These are phyloP conservation scores for Dorcoceras hygrometricum DNA, from an alignment of 257 asterid genomes.

Conservation along the genomic window DNA sequence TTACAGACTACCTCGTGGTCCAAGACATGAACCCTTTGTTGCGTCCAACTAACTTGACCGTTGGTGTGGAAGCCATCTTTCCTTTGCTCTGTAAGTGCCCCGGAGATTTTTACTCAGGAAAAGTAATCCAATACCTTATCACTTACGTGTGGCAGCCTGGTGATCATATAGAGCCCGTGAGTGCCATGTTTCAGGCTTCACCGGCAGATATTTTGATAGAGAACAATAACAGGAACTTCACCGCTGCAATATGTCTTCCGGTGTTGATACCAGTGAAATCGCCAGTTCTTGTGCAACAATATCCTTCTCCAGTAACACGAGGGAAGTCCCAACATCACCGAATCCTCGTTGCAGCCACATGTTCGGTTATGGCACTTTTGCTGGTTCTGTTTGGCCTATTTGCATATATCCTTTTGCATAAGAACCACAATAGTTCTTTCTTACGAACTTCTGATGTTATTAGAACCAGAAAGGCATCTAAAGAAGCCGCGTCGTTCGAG, in stretches of 20 bases:
- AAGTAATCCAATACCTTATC: slow-evolving; percentile 42
- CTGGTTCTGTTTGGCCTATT: slow-evolving; percentile 24
- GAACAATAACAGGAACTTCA: slow-evolving; percentile 58
- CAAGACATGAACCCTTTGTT: slow-evolving; percentile 52
- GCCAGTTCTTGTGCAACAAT: slow-evolving; percentile 40
- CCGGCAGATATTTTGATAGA: slow-evolving; percentile 38
- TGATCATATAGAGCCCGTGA: slow-evolving; percentile 46
- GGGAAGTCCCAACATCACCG: slow-evolving; percentile 31
- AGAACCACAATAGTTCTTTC: slow-evolving; percentile 35
- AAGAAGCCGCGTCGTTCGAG: slow-evolving; percentile 18
- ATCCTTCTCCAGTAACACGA: slow-evolving; percentile 27
- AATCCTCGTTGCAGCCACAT: slow-evolving; percentile 31
- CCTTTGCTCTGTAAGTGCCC: slow-evolving; percentile 78
- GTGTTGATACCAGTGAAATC: slow-evolving; percentile 50
- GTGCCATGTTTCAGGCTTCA: slow-evolving; percentile 53
- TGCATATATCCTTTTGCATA: slow-evolving; percentile 24
- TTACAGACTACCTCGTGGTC: slow-evolving; percentile 42
- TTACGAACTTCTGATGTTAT: slow-evolving; percentile 32
- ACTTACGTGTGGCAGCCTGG: slow-evolving; percentile 77
- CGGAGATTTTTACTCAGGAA: slow-evolving; percentile 22
- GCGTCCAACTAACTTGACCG: slow-evolving; percentile 50
- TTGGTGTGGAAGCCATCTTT: slow-evolving; percentile 46
- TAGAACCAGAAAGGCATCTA: slow-evolving; percentile 25
- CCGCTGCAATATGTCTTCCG: slow-evolving; percentile 58
- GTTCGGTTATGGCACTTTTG: slow-evolving; percentile 28